Evolutionary conservation across 306 rosid species (phyloP), one percentile per base, ranked within the genome.

Genomic region (Casuarina equisetifolia): DNA sequence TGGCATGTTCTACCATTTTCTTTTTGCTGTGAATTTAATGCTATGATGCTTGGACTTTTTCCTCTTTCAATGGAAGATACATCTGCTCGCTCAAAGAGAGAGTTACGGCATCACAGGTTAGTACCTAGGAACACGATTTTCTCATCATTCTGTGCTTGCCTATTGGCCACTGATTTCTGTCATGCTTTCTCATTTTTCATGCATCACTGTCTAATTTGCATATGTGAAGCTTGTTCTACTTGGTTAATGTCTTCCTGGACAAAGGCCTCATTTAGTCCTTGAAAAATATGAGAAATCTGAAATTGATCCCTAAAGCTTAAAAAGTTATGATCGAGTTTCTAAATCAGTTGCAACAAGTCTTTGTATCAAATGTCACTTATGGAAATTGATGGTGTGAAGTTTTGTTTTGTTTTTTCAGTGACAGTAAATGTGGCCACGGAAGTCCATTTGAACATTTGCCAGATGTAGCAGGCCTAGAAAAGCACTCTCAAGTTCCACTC

Each of bases 41-140:
- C 3, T 3, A 50, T 62, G 39, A 38, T 75, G 73, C 39, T 78
- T 75, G 16, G 8, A 19, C 16, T 66, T 70, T 5, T 53, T 17
- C 59, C 68, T 68, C 43, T 57, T 74, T 69, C 74, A 39, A 61
- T 51, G 59, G 61, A 78, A 72, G 69, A 52, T 70, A 79, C 50
- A n/a, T 73, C 46, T 74, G 83, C 79, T 44, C 4, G 48, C 71
- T 5, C 46, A 2, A 67, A 78, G 70, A 72, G 74, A 81, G 59
- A 54, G 59, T 58, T 53, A 69, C 39, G 69, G 45, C 13, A 40
- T 13, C 52, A 50, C 79, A 66, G 84, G 86, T 81, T 43, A 73
- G 82, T 70, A 40, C 63, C n/a, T 4, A 38, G 20, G 17, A 19
- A 54, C 6, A n/a, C n/a, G 61, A 9, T 54, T 17, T 54, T 32